These are phyloP conservation scores for Trichoderma parareesei DNA, from an alignment of 495 filamentous ascomycete species.

Conservation along the genomic window DNA sequence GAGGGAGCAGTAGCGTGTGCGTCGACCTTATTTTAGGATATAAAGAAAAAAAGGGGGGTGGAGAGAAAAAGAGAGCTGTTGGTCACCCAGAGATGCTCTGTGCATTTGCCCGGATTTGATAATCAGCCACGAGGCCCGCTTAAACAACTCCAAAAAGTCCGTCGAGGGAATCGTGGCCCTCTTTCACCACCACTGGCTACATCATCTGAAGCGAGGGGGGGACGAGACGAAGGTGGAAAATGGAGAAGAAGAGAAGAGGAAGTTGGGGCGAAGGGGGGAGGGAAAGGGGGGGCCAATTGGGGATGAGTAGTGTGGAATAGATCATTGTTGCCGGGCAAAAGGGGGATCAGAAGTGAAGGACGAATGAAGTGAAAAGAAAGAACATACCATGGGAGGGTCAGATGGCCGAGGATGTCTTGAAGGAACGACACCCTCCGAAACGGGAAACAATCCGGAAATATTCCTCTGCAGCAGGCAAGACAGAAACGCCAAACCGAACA, in stretches of 20 bases:
- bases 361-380: background rate
- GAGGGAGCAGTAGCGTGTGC: constrained; percentile 2
- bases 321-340: background rate
- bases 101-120: constrained; percentile 3
- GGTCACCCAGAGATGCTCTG: background rate
- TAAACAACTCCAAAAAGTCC: background rate
- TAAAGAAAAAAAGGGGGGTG: background rate
- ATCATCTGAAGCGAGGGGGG: background rate
- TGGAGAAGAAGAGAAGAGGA: background rate
- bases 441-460: background rate
- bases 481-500: background rate
- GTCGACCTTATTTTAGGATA: background rate
- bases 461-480: background rate
- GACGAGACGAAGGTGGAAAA: background rate
- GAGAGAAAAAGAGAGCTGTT: constrained; percentile 1
- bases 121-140: constrained; percentile 8
- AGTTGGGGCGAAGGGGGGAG: background rate
- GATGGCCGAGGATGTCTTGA: background rate
- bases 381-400: background rate
- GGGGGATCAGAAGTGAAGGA: background rate
- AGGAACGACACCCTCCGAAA: background rate
- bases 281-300: background rate
- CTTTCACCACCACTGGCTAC: background rate
- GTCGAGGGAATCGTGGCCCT: background rate
- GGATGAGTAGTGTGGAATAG: too few relatives aligned